These are phyloP conservation scores for Periconia sp. DNA, from an alignment of 2,329 filamentous ascomycete species.

Conservation along the genomic window DNA sequence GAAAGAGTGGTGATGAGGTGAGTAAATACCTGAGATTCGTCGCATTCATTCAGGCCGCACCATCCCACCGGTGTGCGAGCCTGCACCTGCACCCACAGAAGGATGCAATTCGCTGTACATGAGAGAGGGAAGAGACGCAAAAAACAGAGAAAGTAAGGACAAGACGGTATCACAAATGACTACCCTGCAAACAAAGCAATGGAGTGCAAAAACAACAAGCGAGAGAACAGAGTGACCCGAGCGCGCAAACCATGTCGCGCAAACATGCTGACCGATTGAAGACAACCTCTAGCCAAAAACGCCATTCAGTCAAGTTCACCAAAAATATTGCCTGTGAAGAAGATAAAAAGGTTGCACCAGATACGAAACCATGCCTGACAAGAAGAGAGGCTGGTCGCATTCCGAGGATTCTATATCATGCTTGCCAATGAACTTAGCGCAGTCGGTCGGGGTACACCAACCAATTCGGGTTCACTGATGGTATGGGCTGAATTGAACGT, in stretches of 20 bases:
- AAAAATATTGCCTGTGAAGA: slow-evolving; percentile 7
- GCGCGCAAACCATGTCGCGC: too few species aligned
- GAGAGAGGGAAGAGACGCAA: background rate
- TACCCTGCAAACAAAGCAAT: background rate
- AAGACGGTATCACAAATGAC: background rate
- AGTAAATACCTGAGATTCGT: background rate
- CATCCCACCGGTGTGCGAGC: background rate
- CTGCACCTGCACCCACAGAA: background rate
- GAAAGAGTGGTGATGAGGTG: background rate
- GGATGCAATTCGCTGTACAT: background rate
- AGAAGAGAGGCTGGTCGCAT: background rate
- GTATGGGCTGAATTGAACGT: slow-evolving; percentile 23
- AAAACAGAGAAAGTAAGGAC: background rate
- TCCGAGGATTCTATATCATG: slow-evolving; percentile 28
- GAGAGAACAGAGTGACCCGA: too few species aligned
- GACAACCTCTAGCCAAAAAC: slow-evolving; percentile 9
- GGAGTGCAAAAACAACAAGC: too few species aligned
- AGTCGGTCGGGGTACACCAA: slow-evolving; percentile 34
- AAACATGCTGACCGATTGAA: background rate
- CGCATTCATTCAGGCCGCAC: slow-evolving; percentile 1
- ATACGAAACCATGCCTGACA: background rate
- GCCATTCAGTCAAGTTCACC: slow-evolving; percentile 12
- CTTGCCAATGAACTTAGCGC: slow-evolving; percentile 38
- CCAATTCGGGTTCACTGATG: slow-evolving; percentile 39
- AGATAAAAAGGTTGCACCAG: slow-evolving; percentile 2